phyloP scores from a whole-genome alignment of 2,329 filamentous ascomycete species.

The Alternaria sp. region DNA sequence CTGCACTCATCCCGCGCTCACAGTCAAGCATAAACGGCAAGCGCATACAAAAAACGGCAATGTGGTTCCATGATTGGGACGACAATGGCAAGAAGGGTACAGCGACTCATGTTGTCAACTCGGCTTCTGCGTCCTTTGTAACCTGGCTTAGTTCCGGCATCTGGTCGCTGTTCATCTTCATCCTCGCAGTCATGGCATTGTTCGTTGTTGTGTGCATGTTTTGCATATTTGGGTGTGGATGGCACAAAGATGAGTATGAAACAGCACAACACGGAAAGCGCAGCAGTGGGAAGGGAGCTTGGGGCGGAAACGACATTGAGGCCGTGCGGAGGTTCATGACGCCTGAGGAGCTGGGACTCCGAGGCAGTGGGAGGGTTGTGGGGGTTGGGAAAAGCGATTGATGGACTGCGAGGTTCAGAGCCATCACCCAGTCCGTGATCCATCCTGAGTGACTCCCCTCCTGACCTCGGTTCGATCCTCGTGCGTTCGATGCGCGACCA shows the following conservation, averaged over 20 bases:
- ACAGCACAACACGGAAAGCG: constrained; percentile 34
- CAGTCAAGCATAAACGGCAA: neutral
- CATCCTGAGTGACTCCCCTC: neutral
- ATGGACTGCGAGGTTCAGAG: neutral
- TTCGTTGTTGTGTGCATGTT: constrained; percentile 35
- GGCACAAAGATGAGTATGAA: constrained; percentile 36
- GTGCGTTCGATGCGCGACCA: neutral
- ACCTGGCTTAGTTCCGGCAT: constrained; percentile 30
- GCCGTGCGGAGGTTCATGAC: constrained; percentile 31
- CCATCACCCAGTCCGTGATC: neutral
- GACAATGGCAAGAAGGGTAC: constrained; percentile 37
- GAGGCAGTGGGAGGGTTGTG: constrained; percentile 32
- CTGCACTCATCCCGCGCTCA: constrained; percentile 17
- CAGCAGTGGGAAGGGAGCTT: constrained; percentile 12
- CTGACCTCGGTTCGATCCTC: neutral
- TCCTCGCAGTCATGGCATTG: constrained; percentile 27
- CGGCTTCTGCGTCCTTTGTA: constrained; percentile 12
- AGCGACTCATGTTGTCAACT: constrained; percentile 23
- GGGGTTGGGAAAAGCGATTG: constrained; percentile 45
- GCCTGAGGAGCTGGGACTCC: constrained; percentile 36
- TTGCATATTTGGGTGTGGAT: constrained; percentile 34
- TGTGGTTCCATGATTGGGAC: constrained; percentile 42
- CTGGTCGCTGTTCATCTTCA: constrained; percentile 33
- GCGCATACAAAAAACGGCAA: constrained; percentile 9
- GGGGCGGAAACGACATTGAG: constrained; percentile 27